Percentiles rank a stretch among this genome's conserved stretches.
Evolutionary conservation across 2,329 filamentous ascomycete genomes (phyloP).

Genomic region (Colletotrichum godetiae): DNA sequence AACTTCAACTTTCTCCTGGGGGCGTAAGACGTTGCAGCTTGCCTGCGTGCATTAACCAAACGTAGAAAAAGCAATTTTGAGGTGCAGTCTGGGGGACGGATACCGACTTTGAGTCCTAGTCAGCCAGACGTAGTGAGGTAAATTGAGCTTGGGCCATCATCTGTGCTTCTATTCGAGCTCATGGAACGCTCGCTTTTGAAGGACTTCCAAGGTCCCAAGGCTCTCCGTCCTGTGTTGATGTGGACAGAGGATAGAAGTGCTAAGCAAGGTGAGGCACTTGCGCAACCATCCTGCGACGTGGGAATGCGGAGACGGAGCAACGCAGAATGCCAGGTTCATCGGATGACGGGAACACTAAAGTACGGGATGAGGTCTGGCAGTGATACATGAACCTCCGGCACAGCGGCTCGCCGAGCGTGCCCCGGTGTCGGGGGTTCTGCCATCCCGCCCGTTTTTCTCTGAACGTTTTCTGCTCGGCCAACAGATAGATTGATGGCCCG

Average conservation of each 20-base stretch:
- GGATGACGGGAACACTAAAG: constrained; percentile 14
- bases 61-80: constrained; percentile 11
- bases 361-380: background rate
- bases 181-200: background rate
- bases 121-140: constrained; percentile 1
- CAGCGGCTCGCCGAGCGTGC: constrained; percentile 6
- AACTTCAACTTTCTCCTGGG: background rate
- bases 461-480: background rate
- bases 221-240: background rate
- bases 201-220: background rate
- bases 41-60: constrained; percentile 2
- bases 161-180: background rate
- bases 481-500: background rate
- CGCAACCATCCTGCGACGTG: constrained; percentile 28
- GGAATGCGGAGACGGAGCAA: constrained; percentile 14
- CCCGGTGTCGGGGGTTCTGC: background rate
- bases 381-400: constrained; percentile 9
- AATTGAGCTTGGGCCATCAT: constrained; percentile 6
- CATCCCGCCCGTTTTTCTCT: background rate
- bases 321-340: constrained; percentile 12
- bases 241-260: background rate
- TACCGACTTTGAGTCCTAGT: background rate
- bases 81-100: constrained; percentile 10
- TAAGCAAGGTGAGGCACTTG: constrained; percentile 28
- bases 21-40: constrained; percentile 10